phyloP scores from a whole-genome alignment of 805 yeast genomes.

The Spathaspora boniae region DNA sequence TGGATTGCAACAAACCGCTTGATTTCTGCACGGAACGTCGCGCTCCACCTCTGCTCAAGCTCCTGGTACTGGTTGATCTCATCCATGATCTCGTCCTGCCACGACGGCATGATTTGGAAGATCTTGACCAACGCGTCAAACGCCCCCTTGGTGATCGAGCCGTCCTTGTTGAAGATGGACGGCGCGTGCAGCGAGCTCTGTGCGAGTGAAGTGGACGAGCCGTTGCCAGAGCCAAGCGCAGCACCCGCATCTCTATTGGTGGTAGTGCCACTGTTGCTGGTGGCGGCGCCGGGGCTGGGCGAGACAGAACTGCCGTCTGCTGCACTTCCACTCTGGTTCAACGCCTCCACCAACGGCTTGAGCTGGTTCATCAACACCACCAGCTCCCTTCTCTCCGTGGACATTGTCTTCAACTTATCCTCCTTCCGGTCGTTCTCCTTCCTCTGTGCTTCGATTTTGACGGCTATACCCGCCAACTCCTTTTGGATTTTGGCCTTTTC shows the following conservation, averaged over 20 bases:
- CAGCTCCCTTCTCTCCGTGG: conserved; percentile 23
- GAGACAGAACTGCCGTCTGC: conserved; percentile 4
- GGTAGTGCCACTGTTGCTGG: not conserved
- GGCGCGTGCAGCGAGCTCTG: not conserved
- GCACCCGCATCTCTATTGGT: conserved; percentile 1
- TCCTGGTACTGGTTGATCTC: conserved; percentile 24
- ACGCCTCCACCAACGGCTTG: conserved; percentile 22
- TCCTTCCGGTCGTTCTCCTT: conserved; percentile 23
- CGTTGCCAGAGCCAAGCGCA: not conserved
- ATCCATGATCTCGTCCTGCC: conserved; percentile 29
- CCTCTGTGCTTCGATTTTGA: conserved; percentile 18
- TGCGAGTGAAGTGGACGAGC: conserved; percentile 1
- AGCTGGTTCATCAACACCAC: conserved; percentile 14
- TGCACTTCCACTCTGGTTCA: conserved; percentile 12
- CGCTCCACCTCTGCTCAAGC: conserved; percentile 30
- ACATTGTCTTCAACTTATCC: conserved; percentile 17
- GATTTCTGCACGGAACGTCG: conserved; percentile 25
- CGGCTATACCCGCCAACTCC: conserved; percentile 11
- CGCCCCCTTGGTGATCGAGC: conserved; percentile 22
- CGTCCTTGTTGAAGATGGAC: conserved; percentile 28
- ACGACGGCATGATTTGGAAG: conserved; percentile 27
- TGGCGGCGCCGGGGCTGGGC: conserved; percentile 4
- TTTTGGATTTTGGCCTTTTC: conserved; percentile 20
- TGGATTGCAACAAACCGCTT: conserved; percentile 25
- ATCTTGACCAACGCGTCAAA: conserved; percentile 24